Percentiles rank a stretch among this genome's conserved stretches.
phyloP scores from a whole-genome alignment of 2,329 filamentous ascomycete species.

The Xylaria sp. region DNA sequence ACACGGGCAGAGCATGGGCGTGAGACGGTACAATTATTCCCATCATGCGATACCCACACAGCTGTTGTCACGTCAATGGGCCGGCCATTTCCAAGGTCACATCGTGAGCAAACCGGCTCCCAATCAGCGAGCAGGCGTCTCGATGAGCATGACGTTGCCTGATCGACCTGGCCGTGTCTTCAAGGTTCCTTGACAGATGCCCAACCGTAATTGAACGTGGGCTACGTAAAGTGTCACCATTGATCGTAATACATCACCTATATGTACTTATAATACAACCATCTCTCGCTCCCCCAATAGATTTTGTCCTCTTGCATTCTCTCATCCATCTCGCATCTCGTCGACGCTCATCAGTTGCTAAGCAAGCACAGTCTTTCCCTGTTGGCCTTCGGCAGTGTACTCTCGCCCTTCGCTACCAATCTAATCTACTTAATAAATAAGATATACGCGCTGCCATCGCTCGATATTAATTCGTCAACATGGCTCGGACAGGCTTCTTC shows the following conservation, averaged over 20 bases:
- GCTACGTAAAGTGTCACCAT: conserved; percentile 21
- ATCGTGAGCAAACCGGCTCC: conserved; percentile 18
- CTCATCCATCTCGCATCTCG: conserved; percentile 17
- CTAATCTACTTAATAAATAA: not conserved
- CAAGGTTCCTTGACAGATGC: conserved; percentile 14
- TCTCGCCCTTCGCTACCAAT: not conserved
- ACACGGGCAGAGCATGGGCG: conserved; percentile 10
- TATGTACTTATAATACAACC: conserved; percentile 17
- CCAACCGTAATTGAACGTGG: conserved; percentile 11
- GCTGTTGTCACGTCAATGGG: conserved; percentile 22
- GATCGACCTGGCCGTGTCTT: conserved; percentile 13
- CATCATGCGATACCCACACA: conserved; percentile 17
- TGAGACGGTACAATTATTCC: not conserved
- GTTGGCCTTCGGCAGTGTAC: conserved; percentile 20
- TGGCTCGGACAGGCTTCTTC: conserved; percentile 51
- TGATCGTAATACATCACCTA: not conserved
- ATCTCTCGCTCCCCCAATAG: conserved; percentile 7
- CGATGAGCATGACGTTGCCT: conserved; percentile 32
- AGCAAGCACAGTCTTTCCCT: not conserved
- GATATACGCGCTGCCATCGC: not conserved
- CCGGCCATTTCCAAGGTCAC: conserved; percentile 5
- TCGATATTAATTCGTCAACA: conserved; percentile 36
- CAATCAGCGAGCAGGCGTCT: conserved; percentile 13
- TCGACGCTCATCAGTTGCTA: not conserved
- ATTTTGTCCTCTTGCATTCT: not conserved